Conservation (phyloP, 2,329 filamentous ascomycete species). For the Thermoascus crustaceus region DNA sequence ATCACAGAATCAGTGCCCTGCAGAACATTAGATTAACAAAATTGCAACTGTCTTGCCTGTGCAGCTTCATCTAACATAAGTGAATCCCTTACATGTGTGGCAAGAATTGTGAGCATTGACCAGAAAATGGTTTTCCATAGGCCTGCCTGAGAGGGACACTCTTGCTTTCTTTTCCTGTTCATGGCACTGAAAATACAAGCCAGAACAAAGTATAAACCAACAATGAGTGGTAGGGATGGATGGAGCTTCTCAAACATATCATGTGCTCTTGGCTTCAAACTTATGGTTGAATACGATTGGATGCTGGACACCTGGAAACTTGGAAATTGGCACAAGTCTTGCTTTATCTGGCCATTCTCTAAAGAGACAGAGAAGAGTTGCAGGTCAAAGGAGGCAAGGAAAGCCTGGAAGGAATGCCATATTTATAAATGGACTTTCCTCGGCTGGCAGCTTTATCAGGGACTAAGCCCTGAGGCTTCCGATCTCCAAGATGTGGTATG, state of each 20-base stretch:
- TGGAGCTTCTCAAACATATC: slow-evolving; percentile 6
- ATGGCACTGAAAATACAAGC: slow-evolving; percentile 47
- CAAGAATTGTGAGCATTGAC: slow-evolving; percentile 27
- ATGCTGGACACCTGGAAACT: too few species aligned
- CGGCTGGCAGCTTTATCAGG: too few species aligned
- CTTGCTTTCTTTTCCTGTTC: slow-evolving; percentile 41
- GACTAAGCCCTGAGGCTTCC: too few species aligned
- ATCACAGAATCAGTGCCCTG: slow-evolving; percentile 12
- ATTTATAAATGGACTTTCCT: too few species aligned
- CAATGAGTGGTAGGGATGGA: slow-evolving; percentile 35
- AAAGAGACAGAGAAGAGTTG: too few species aligned
- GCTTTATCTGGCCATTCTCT: too few species aligned
- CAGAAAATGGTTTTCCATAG: slow-evolving; percentile 40
- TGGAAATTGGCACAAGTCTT: too few species aligned
- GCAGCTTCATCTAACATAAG: background rate
- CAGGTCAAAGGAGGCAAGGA: too few species aligned
- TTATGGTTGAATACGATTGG: too few species aligned
- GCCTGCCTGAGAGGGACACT: slow-evolving; percentile 28
- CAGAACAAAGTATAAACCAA: slow-evolving; percentile 52
- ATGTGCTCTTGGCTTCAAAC: background rate
- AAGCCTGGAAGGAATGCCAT: too few species aligned
- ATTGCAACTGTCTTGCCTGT: background rate
- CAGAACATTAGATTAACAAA: background rate
- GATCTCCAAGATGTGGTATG: too few species aligned
- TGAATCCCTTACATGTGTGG: slow-evolving; percentile 32